Evolutionary conservation across 2,329 filamentous ascomycete genomes (phyloP), one percentile per base, ranked within the genome.

Genomic region (Ampelomyces quisqualis): DNA sequence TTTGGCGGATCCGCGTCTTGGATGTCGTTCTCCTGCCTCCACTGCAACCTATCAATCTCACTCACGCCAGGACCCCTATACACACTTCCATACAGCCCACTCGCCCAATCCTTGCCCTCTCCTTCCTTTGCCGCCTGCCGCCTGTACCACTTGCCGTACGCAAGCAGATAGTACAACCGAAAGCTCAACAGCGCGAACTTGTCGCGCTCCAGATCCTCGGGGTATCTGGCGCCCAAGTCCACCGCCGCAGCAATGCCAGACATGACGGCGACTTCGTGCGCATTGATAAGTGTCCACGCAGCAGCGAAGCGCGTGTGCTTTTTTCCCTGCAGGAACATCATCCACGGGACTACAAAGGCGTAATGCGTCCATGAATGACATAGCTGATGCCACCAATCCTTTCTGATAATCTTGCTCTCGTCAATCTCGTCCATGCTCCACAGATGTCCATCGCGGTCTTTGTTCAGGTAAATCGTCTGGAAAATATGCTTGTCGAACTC

Each of bases 181-280:
- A 84, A 85, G 33, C 75, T 73, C 43, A 84, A 54, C 39, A 84
- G 73, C 0, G 81, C 78, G 55, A 82, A 85, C 38, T 69, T 71
- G 45, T 84, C 81, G n/a, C 78, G 64, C 64, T 84, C 81, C 2
- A 85, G 57, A 52, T 84, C 81, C 45, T 77, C 78, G 2, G 73
- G 71, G 53, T 88, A 88, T 2, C 74, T 70, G 0, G 84, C 85
- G 0, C 85, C 85, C 0, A 88, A 70, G 32, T 80, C 77, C 38
- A 85, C 85, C 0, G 84, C 85, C 2, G 84, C 85, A 3, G 83
- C 81, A 33, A 88, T 85, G 0, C 85, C 84, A 40, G 78, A 81
- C 34, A 88, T 82, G 41, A 82, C 82, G 1, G 85, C 85, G 7
- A 86, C 73, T 57, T 88, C 85, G 53, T 88, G 81, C 54, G 81